Conservation (phyloP, 2,329 filamentous ascomycete species). For the Trichophyton rubrum region DNA sequence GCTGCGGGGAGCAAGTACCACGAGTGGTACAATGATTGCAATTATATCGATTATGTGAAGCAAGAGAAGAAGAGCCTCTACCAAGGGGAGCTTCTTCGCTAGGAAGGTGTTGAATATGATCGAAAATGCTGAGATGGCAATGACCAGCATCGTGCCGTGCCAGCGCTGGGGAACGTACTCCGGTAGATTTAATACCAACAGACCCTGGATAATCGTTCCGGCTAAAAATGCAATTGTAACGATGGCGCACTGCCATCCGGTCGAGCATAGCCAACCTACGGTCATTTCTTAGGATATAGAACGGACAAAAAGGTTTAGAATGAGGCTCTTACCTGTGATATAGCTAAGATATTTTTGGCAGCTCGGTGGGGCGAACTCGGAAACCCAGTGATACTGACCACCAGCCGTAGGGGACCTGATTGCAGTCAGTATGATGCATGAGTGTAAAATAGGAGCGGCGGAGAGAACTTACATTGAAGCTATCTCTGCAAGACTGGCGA, state of each 20-base stretch:
- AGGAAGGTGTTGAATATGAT: slow-evolving; percentile 34
- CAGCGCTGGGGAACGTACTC: slow-evolving; percentile 31
- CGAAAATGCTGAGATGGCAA: slow-evolving; percentile 29
- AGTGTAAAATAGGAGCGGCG: neutral
- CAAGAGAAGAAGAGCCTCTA: slow-evolving; percentile 31
- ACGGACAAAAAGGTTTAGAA: neutral
- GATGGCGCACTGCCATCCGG: slow-evolving; percentile 36
- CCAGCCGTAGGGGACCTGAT: slow-evolving; percentile 30
- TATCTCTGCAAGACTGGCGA: slow-evolving; percentile 32
- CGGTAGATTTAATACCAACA: slow-evolving; percentile 34
- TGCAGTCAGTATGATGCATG: neutral
- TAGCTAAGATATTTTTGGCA: slow-evolving; percentile 36
- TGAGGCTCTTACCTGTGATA: slow-evolving; percentile 24
- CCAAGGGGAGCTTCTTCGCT: slow-evolving; percentile 27
- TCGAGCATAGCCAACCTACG: slow-evolving; percentile 31
- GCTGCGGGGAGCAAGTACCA: slow-evolving; percentile 30
- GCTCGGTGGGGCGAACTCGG: slow-evolving; percentile 33
- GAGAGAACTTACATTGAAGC: slow-evolving; percentile 28
- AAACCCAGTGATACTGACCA: slow-evolving; percentile 32
- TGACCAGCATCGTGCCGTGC: slow-evolving; percentile 35
- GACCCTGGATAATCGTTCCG: slow-evolving; percentile 35
- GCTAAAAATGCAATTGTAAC: slow-evolving; percentile 34
- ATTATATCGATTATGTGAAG: slow-evolving; percentile 34
- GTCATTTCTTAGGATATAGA: neutral
- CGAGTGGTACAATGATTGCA: slow-evolving; percentile 32